Evolutionary conservation across 129 eudicot species (phyloP), one percentile per base, ranked within the genome.

Genomic region (Sambucus nigra): DNA sequence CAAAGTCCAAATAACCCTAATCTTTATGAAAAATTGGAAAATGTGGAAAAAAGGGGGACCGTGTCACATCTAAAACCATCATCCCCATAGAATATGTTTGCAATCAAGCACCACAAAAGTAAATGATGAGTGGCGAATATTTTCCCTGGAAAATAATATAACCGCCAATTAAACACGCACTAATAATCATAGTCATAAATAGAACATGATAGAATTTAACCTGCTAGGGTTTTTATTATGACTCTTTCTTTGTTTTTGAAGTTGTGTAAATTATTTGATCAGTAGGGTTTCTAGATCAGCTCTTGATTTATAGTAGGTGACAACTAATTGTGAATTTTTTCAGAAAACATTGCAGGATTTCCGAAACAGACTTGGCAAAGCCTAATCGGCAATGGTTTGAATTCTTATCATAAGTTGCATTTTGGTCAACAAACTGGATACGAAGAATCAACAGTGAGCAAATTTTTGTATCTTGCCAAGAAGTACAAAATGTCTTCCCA

Each of bases 331-430:
- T 17, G 25, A 47, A 21, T 31, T 61, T 29, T 51, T 46, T 41
- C 68, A 77, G 81, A 47, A 26, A 41, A 39, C 23, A 33, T 71
- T 66, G 71, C 73, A 42, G 80, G 72, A 15, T 57, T 68, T 47
- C 64, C 65, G 7, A 67, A 57, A 59, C 32, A 47, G 60, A 63
- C 57, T 57, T 86, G 86, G 86, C 79, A 80, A 57, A 76, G 84
- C 70, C 55, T 91, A 28, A 72, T 91, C 59, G 98, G 94, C 59
- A 87, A 77, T 69, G 83, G 83, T 62, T 55, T 91, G 72, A 59
- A 40, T 69, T 79, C 94, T 1, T 86, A 79, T 68, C 55, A 59
- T 20, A 79, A 70, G 57, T 45, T 73, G 61, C 33, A 73, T 25
- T 44, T 53, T 20, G 48, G 64, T 24, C 59, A 61, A 25, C 50